phyloP scores from a whole-genome alignment of 2,329 filamentous ascomycete species.

The Ceratocystis cubensis region DNA sequence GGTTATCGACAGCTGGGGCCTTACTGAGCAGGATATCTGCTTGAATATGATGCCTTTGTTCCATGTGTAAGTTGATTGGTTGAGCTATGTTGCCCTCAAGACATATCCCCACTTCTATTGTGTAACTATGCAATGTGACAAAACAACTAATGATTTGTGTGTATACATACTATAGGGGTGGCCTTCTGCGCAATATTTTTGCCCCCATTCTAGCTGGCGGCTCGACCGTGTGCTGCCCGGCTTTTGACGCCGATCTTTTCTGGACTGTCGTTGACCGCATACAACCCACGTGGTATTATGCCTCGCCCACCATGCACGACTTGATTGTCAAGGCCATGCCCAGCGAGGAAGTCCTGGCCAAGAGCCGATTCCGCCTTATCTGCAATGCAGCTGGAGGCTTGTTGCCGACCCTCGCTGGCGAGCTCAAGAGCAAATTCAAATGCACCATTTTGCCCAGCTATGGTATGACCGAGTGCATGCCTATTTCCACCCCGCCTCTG shows the following conservation, averaged over 20 bases:
- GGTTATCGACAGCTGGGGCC: conserved; percentile 42
- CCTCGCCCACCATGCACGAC: conserved; percentile 45
- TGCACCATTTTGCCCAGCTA: conserved; percentile 44
- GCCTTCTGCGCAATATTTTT: conserved; percentile 42
- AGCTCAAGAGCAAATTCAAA: conserved; percentile 38
- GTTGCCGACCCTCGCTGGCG: conserved; percentile 38
- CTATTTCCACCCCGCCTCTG: conserved; percentile 43
- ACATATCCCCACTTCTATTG: neutral
- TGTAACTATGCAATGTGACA: neutral
- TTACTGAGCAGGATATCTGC: conserved; percentile 37
- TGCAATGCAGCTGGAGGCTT: conserved; percentile 45
- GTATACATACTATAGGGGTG: conserved; percentile 30
- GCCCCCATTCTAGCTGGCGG: conserved; percentile 42
- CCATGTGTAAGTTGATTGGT: conserved; percentile 35
- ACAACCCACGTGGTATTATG: conserved; percentile 45
- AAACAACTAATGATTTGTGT: neutral
- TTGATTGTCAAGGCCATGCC: conserved; percentile 38
- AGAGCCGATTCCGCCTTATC: conserved; percentile 38
- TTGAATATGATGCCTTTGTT: conserved; percentile 49
- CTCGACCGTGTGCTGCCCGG: conserved; percentile 41
- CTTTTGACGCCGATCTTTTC: conserved; percentile 43
- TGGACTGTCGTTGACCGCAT: conserved; percentile 41
- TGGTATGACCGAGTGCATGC: conserved; percentile 50
- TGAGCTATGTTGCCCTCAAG: too few relatives aligned
- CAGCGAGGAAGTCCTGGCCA: conserved; percentile 30